Conservation (phyloP, 768 basidiomycete species). For the Suillus lakei region DNA sequence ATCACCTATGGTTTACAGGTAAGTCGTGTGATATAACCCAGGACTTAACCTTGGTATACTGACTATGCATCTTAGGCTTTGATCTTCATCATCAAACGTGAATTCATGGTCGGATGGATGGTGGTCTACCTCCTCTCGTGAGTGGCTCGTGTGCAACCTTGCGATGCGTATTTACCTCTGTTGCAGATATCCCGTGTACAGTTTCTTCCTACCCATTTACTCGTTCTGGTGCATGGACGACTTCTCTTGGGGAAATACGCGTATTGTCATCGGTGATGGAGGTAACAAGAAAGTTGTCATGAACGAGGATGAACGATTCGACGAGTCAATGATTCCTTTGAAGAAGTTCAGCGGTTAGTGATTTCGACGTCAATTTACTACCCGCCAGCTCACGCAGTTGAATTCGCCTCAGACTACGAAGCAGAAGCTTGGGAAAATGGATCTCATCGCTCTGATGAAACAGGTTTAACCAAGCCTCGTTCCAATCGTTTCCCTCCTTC, state of each 20-base stretch:
- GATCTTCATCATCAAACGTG: conserved; percentile 95
- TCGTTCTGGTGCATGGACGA: conserved; percentile 99
- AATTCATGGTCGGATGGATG: conserved; percentile 99
- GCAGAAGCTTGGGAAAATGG: conserved; percentile 89
- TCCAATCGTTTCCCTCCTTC: conserved; percentile 61
- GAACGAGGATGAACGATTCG: conserved; percentile 95
- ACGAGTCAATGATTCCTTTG: conserved; percentile 97
- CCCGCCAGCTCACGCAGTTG: conserved; percentile 15
- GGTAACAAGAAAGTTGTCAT: conserved; percentile 93
- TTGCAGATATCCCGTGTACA: conserved; percentile 86
- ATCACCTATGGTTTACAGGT: conserved; percentile 93
- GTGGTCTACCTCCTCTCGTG: conserved; percentile 92
- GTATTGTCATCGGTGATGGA: conserved; percentile 92
- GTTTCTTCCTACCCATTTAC: conserved; percentile 92
- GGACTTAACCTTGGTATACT: neutral
- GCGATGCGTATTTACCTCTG: conserved; percentile 12
- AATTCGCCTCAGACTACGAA: conserved; percentile 80
- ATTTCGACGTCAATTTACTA: neutral
- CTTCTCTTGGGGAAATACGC: conserved; percentile 94
- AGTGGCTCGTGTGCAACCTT: conserved; percentile 33
- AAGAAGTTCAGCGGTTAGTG: conserved; percentile 94
- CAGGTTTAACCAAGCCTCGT: conserved; percentile 67
- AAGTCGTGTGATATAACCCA: conserved; percentile 6
- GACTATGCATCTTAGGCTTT: conserved; percentile 56
- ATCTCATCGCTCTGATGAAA: conserved; percentile 75